Base-by-base conservation (phyloP, 2,329 filamentous ascomycete genomes). In the Colletotrichum spinosum region DNA sequence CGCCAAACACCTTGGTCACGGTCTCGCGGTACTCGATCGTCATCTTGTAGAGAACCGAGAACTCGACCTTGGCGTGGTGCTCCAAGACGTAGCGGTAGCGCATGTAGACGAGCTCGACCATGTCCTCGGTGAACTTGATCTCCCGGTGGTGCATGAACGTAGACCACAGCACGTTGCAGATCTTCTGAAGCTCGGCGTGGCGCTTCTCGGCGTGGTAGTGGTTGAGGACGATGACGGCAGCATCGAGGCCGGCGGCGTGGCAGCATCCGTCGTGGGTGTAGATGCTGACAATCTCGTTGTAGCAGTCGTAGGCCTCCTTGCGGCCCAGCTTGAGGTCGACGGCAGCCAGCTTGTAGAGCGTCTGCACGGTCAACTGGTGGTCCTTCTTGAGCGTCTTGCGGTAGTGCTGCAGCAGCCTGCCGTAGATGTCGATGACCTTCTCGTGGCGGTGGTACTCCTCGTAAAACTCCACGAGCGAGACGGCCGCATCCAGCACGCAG, bases 41-140 rank as follows among this genome's bases (percentile, higher is more conserved):
- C 25, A 86, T 74, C 69, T 82, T 76, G 68, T 84, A 82, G 13
- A 73, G 62, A 11, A 56, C 51, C 2, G 76, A 75, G 65, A 81
- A 79, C 55, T 82, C 79, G 3, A 77, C 79, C 65, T 78, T 79
- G 60, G 76, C 75, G 25, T 80, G 78, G 10, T 77, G 71, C 57
- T 83, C 80, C 15, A 86, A 69, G n/a, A 83, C 78, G 41, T 80
- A 77, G 50, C 79, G 77, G 71, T 86, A 86, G 41, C 79, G 80
- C 25, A 77, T 72, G 34, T 65, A 69, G 53, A 84, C 77, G 65
- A 83, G 77, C 61, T 81, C 78, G 3, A 84, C 72, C 25, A 81
- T 69, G 17, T 78, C 77, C 45, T 81, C 79, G 1, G 81, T 79
- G 46, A 82, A 65, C n/a, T 52, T 71, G 39, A 77, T 73, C 62